Evolutionary conservation across 2,329 filamentous ascomycete species (phyloP), one percentile per base, ranked within the genome.

Genomic region (Parastagonospora nodorum): DNA sequence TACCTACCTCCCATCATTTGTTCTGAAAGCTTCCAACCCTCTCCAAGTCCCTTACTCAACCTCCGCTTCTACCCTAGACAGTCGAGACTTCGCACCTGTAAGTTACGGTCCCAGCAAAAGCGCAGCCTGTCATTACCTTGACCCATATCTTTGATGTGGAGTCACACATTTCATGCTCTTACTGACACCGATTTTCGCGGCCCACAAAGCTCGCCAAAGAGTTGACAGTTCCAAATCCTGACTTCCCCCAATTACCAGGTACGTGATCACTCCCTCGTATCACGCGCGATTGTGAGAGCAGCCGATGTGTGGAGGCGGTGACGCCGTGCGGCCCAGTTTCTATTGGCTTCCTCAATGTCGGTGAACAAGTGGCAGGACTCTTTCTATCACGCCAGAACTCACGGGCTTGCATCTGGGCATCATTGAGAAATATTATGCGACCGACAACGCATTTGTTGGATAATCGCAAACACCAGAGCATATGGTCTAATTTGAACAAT

Each of bases 281-380:
- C 27, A 30, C 44, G 36, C 39, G 47, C 39, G 31, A 35, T 42
- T 44, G 27, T 36, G 11, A 19, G 36, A 37, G 37, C 42, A 7
- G 15, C 42, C 48, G 30, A 44, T 48, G 35, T 28, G 19, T 32
- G 8, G 42, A 38, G 48, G 48, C 54, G 50, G 60, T 63, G 51
- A 53, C 48, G 38, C 48, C 7, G 11, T 11, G 24, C 19, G 47
- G n/a, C 7, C n/a, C 30, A 14, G 27, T 19, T 38, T 27, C 47
- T 27, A 59, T 50, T 57, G 45, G 55, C 33, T 30, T 28, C 8
- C 37, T 42, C 15, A 27, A 8, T 5, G 9, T 47, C 32, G 16
- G 15, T 36, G 24, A 44, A 9, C 16, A 8, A 33, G 14, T 15
- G n/a, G 16, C 8, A 14, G 19, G 3, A 5, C 19, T 24, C 19